Conservation (phyloP, 139 green algal species). For the Chlamydomonas sp. region DNA sequence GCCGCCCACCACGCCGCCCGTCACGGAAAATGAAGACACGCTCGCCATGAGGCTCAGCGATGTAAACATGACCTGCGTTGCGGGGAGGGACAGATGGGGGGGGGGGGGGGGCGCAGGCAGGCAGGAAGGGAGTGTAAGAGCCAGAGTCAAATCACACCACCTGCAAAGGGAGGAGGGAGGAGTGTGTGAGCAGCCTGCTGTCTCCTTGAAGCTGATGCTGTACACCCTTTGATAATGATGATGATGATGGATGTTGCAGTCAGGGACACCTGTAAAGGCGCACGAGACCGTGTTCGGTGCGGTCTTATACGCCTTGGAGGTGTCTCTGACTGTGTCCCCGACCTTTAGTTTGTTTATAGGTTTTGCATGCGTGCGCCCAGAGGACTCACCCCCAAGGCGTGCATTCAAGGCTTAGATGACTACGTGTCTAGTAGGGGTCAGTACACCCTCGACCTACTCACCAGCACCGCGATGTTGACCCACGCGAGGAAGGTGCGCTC, state of each 20-base stretch:
- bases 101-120: neutral
- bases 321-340: no score
- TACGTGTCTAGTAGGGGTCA: no score
- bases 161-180: neutral
- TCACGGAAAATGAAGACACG: no score
- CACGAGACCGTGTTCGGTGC: no score
- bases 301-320: no score
- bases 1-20: no score
- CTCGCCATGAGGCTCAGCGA: conserved; percentile 17
- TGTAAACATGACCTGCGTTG: conserved; percentile 18
- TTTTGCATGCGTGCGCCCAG: neutral
- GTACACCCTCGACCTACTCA: conserved; percentile 24
- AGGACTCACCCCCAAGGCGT: neutral
- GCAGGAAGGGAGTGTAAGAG: neutral
- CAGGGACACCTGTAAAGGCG: no score
- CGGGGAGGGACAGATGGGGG: neutral
- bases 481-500: conserved; percentile 87
- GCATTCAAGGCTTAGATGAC: no score
- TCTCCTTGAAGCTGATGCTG: neutral
- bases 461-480: conserved; percentile 67
- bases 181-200: neutral
- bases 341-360: no score
- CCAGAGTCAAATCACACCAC: neutral
- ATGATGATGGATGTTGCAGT: no score
- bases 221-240: no score